Evolutionary conservation across 2,329 filamentous ascomycete species (phyloP).

Genomic region (Hymenoscyphus salicellus): DNA sequence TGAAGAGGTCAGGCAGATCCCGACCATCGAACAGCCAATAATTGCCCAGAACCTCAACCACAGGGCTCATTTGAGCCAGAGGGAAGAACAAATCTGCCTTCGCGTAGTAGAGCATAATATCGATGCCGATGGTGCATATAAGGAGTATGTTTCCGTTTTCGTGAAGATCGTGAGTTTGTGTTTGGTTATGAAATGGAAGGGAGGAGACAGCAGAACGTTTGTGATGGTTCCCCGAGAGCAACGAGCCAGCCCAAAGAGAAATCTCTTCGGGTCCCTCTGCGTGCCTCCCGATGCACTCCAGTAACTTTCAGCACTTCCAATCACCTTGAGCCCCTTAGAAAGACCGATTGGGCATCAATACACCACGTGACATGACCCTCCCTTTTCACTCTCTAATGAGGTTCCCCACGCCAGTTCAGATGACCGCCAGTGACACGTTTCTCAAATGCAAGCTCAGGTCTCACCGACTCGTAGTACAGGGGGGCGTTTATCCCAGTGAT

Average conservation of each 20-base stretch:
- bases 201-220: background rate
- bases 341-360: background rate
- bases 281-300: background rate
- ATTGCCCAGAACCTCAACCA: background rate
- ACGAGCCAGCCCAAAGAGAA: background rate
- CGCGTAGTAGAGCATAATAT: background rate
- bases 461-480: background rate
- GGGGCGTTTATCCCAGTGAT: too few species aligned
- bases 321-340: background rate
- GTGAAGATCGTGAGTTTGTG: background rate
- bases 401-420: background rate
- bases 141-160: background rate
- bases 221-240: background rate
- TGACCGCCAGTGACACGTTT: background rate
- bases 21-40: background rate
- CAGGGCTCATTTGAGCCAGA: background rate
- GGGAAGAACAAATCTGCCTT: background rate
- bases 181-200: background rate
- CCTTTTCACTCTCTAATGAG: background rate
- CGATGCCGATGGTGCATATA: background rate
- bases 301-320: background rate
- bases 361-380: background rate
- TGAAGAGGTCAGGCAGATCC: background rate
- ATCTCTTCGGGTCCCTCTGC: too few species aligned
- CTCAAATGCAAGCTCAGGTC: background rate